Base-by-base conservation (phyloP, 805 yeast species). In the Hemisphaericaspora nanyangensis region DNA sequence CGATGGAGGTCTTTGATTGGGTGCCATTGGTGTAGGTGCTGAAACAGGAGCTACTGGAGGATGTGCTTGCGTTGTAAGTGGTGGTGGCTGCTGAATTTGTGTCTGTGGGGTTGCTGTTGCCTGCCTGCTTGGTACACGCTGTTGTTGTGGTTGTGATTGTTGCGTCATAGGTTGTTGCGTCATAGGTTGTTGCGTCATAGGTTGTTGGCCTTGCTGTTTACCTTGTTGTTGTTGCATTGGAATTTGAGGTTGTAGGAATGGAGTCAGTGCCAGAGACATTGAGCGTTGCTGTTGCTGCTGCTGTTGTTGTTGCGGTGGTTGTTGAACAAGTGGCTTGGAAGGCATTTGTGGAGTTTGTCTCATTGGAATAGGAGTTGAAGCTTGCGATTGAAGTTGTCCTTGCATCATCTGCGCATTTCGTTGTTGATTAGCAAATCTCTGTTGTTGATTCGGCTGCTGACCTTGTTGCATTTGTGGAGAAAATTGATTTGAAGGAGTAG, bases 321-420 rank as follows among this genome's bases (percentile, higher is more conserved):
- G 46, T 3, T 26, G 28, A 7, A 13, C 13, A 6, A 32, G 12
- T 29, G 19, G 32, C 24, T 31, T 34, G 7, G 31, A 12, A 5
- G 40, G 26, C 37, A 36, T 40, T 33, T 44, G 48, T 12, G 43
- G 43, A 17, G 44, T 38, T 18, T 38, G 45, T 30, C 42, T 40
- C 16, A 38, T 27, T 16, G 39, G 42, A 22, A 40, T 35, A 16
- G 47, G 47, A 5, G 45, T 44, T 2, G 36, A 32, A 5, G 43
- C 39, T 17, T 39, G 44, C 17, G 42, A 35, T 19, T 26, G 34
- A n/a, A 28, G 15, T 35, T 39, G 43, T n/a, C 31, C 32, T 19
- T 15, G 34, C 27, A 19, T 30, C 26, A 34, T 29, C 12, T 30
- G 33, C 4, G 33, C 22, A 16, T 18, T 30, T 30, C 33, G 17